Evolutionary conservation across 768 basidiomycete genomes (phyloP), one percentile per base, ranked within the genome.

Genomic region (Mycena albidolilacea): DNA sequence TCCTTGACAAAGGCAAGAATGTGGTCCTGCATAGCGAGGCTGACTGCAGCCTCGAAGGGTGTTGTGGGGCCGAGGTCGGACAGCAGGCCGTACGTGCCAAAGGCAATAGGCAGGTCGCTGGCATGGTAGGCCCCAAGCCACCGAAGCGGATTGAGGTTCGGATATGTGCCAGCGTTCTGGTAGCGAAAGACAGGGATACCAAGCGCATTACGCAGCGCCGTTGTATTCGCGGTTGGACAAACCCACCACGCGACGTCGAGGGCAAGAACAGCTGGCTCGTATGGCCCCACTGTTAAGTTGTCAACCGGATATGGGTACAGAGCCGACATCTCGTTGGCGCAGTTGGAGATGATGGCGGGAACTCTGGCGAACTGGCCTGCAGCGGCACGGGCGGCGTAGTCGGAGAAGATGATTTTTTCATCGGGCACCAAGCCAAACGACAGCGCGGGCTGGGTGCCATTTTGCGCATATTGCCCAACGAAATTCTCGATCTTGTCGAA

Each of bases 71-170:
- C 48, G 23, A 71, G 60, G 11, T 61, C 52, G 2, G 70, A 60
- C 12, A 71, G 44, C 17, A 71, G 69, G 4, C 73, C 73, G 44
- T 75, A 78, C 38, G 78, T 73, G 10, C 78, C 78, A 61, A 79
- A 79, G 61, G 70, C 67, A 19, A 67, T 69, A 2, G 76, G 76
- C 30, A 80, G 70, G 44, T 76, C 61, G 21, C 69, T 65, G 0
- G 69, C 72, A 48, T 78, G 77, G 48, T 77, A 76, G 1, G 76
- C 74, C 8, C 78, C 71, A 21, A 71, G 50, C 73, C 70, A 71
- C 3, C 39, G 35, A 2, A 68, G 35, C 17, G 66, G 66, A 30
- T 30, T 30, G 30, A 30, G 30, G 30, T 30, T 30, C 30, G 30
- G 30, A 30, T 30, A 30, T 30, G 15, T 62, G 44, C 70, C 74